Evolutionary conservation across 257 asterid genomes (phyloP).

Genomic region (Prunella vulgaris): DNA sequence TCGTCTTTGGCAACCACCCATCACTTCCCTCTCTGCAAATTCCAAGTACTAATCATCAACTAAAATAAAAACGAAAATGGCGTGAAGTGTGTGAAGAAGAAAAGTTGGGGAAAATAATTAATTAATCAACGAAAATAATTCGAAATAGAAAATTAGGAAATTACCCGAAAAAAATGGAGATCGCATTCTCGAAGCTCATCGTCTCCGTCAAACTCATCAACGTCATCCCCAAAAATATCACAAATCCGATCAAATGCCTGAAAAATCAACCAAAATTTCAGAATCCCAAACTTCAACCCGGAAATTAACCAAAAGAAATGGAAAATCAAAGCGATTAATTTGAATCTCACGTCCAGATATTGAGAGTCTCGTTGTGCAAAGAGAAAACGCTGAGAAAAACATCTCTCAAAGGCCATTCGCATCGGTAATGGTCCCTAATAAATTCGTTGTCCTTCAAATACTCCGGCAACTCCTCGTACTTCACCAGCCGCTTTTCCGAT

Average conservation of each 20-base stretch:
- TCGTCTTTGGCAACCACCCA: conserved; percentile 41
- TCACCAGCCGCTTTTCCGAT: conserved; percentile 38
- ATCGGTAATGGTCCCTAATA: conserved; percentile 69
- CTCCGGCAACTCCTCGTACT: conserved; percentile 75
- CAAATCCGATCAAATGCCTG: conserved; percentile 85
- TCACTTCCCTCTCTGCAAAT: conserved; percentile 34
- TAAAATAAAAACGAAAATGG: neutral
- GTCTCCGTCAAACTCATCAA: conserved; percentile 64
- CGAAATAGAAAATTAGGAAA: too few relatives aligned
- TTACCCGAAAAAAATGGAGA: conserved; percentile 44
- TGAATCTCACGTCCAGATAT: conserved; percentile 88
- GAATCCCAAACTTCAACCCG: neutral
- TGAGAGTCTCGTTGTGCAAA: conserved; percentile 84
- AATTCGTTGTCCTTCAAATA: conserved; percentile 84
- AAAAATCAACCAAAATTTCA: conserved; percentile 4
- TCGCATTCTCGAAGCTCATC: conserved; percentile 40
- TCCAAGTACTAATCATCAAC: conserved; percentile 13
- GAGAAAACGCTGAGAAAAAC: conserved; percentile 74
- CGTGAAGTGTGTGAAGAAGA: conserved; percentile 15
- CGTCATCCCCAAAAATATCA: conserved; percentile 63
- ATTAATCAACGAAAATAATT: neutral
- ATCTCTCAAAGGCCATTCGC: conserved; percentile 86
- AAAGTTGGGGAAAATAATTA: neutral
- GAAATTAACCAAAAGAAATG: neutral
- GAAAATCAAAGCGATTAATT: neutral